Conservation (phyloP, 805 yeast genomes). For the Vanderwaltozyma tropicalis region DNA sequence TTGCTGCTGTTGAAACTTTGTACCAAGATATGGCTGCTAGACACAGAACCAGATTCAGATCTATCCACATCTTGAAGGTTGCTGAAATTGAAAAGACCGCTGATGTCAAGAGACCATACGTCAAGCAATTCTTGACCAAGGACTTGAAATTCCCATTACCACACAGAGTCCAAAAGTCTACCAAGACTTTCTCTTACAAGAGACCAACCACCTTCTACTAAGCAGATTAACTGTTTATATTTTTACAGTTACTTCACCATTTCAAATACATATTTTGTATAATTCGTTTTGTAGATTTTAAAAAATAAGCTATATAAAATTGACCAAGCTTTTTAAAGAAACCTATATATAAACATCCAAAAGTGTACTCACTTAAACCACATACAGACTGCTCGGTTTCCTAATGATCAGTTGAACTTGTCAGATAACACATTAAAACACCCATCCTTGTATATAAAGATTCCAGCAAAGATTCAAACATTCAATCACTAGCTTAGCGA, state of each 20-base stretch:
- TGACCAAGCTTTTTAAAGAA: too few relatives aligned
- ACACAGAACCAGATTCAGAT: conserved; percentile 99
- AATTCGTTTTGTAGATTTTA: conserved; percentile 22
- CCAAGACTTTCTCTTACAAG: conserved; percentile 78
- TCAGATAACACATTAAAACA: too few relatives aligned
- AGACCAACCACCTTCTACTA: conserved; percentile 98
- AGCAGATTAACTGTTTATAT: conserved; percentile 11
- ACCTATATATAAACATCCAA: too few relatives aligned
- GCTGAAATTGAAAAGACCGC: conserved; percentile 96
- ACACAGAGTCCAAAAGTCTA: conserved; percentile 93
- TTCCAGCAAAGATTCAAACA: too few relatives aligned
- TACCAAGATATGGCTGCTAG: conserved; percentile 99
- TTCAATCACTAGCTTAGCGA: too few relatives aligned
- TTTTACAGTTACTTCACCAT: neutral
- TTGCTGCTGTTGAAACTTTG: conserved; percentile 95
- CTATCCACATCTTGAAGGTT: conserved; percentile 98
- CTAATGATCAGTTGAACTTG: too few relatives aligned
- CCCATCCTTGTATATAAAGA: too few relatives aligned
- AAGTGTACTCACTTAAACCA: too few relatives aligned
- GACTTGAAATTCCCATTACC: conserved; percentile 99
- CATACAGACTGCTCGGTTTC: too few relatives aligned
- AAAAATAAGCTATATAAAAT: conserved; percentile 5
- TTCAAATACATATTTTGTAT: conserved; percentile 15
- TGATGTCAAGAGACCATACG: conserved; percentile 98
- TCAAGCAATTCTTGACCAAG: conserved; percentile 90